Evolutionary conservation across 495 filamentous ascomycete genomes (phyloP).

Genomic region (Xylaria scruposa): DNA sequence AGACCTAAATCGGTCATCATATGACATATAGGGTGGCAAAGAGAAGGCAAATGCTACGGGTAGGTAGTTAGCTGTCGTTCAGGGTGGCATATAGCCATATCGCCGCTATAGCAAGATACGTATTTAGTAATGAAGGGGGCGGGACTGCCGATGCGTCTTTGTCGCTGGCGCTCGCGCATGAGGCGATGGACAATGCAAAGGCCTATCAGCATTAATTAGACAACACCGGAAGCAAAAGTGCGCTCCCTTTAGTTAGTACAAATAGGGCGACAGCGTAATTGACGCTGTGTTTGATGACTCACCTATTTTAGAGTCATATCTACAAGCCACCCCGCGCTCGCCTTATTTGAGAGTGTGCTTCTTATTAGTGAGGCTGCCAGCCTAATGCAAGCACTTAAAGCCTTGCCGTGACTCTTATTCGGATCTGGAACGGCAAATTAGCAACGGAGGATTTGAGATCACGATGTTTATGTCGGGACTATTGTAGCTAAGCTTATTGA

Average conservation of each 20-base stretch:
- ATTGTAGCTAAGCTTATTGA: neutral
- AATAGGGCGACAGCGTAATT: neutral
- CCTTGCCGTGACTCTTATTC: neutral
- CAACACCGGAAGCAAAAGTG: neutral
- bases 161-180: neutral
- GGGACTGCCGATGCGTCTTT: neutral
- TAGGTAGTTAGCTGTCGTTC: neutral
- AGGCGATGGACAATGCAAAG: neutral
- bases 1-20: conserved; percentile 1
- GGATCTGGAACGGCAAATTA: neutral
- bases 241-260: neutral
- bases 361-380: neutral
- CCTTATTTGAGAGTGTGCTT: neutral
- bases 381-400: conserved; percentile 17
- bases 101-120: neutral
- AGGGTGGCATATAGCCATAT: neutral
- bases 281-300: neutral
- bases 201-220: neutral
- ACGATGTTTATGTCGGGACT: neutral
- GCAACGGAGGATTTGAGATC: neutral
- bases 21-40: neutral
- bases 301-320: conserved; percentile 1
- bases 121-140: neutral
- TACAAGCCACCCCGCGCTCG: neutral
- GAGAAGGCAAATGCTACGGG: neutral